Evolutionary conservation across 768 basidiomycete species (phyloP).

Genomic region (Termitomyces sp.): DNA sequence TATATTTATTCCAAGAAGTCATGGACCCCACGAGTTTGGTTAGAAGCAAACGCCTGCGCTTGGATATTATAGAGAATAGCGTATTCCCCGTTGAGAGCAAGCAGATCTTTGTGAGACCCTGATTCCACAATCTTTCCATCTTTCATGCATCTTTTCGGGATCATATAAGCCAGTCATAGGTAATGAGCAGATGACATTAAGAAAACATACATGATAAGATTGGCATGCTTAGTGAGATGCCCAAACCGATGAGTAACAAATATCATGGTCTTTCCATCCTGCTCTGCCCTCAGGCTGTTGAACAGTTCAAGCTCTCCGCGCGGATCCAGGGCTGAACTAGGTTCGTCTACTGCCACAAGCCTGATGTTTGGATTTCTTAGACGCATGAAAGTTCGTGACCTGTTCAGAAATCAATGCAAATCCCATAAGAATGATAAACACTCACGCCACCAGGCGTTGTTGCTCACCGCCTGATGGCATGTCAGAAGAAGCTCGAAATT

Average conservation of each 20-base stretch:
- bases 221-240: constrained; percentile 31
- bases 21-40: not conserved
- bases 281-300: constrained; percentile 24
- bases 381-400: constrained; percentile 30
- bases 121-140: constrained; percentile 26
- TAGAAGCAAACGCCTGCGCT: constrained; percentile 25
- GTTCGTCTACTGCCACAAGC: constrained; percentile 45
- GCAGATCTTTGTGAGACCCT: constrained; percentile 31
- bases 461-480: constrained; percentile 17
- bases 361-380: constrained; percentile 22
- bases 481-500: not conserved
- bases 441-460: constrained; percentile 25
- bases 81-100: constrained; percentile 29
- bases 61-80: constrained; percentile 29
- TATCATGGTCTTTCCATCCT: constrained; percentile 35
- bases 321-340: constrained; percentile 44
- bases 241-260: constrained; percentile 37
- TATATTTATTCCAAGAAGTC: too few relatives aligned
- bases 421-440: not conserved
- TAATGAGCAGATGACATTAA: not conserved
- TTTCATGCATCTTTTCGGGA: constrained; percentile 30
- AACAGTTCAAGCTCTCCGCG: constrained; percentile 38
- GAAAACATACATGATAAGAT: constrained; percentile 29
- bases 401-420: not conserved
- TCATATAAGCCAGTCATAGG: not conserved